Conservation (phyloP, 1,284 basidiomycete genomes). For the Naganishia albida region DNA sequence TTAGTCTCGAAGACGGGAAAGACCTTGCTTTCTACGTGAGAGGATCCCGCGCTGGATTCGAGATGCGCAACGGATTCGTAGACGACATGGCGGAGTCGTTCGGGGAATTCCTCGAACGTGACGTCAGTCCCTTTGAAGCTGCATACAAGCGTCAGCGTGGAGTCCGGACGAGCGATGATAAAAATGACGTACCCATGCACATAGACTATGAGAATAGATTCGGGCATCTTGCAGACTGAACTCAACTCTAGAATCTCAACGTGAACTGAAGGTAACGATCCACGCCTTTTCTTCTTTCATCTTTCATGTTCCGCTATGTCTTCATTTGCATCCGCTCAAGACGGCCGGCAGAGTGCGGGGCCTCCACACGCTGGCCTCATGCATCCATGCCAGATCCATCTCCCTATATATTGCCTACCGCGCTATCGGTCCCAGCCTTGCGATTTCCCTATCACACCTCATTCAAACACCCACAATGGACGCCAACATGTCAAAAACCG, state of each 20-base stretch:
- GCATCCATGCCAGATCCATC: neutral
- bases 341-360: conserved; percentile 1
- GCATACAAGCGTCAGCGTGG: conserved; percentile 4
- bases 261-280: neutral
- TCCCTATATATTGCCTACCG: neutral
- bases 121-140: conserved; percentile 56
- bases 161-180: neutral
- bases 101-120: conserved; percentile 54
- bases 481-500: conserved; percentile 26
- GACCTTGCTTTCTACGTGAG: conserved; percentile 69
- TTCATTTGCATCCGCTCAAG: neutral
- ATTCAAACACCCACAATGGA: conserved; percentile 10
- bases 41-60: conserved; percentile 28
- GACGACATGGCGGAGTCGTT: conserved; percentile 68
- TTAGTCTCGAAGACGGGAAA: conserved; percentile 94
- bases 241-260: neutral
- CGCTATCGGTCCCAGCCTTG: neutral
- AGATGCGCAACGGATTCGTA: conserved; percentile 48
- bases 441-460: neutral
- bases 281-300: neutral
- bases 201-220: conserved; percentile 53
- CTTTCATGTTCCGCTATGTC: neutral
- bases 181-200: conserved; percentile 52
- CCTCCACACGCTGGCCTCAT: neutral
- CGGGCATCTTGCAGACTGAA: conserved; percentile 35